Conservation (phyloP, 306 rosid species). For the Canavalia gladiata region DNA sequence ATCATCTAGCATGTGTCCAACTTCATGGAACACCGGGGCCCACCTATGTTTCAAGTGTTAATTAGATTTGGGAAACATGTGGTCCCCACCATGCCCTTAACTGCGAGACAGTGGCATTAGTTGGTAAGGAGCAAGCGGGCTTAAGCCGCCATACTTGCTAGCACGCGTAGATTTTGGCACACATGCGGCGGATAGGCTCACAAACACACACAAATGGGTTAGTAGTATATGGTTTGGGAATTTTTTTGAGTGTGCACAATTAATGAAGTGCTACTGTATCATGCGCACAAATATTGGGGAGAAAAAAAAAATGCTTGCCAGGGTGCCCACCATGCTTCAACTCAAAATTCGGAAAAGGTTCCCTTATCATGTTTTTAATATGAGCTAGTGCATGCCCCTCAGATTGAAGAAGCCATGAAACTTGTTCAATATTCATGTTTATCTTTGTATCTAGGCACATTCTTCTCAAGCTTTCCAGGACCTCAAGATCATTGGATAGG, state of each 20-base stretch:
- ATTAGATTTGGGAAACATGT: conserved; percentile 59
- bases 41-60: conserved; percentile 53
- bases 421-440: conserved; percentile 41
- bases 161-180: conserved; percentile 71
- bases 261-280: conserved; percentile 78
- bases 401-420: conserved; percentile 40
- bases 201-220: conserved; percentile 45
- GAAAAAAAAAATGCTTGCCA: conserved; percentile 39
- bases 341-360: conserved; percentile 39
- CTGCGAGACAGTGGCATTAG: conserved; percentile 63
- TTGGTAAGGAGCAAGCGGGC: conserved; percentile 52
- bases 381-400: conserved; percentile 40
- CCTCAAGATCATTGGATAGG: conserved; percentile 37
- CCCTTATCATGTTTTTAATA: conserved; percentile 41
- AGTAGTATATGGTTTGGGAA: conserved; percentile 31
- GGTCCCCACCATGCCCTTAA: conserved; percentile 69
- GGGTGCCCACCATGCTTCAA: conserved; percentile 65
- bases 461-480: conserved; percentile 46
- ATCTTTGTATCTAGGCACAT: conserved; percentile 47
- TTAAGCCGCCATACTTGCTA: conserved; percentile 79
- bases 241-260: conserved; percentile 42
- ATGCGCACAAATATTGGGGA: conserved; percentile 64
- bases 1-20: conserved; percentile 88
- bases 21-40: conserved; percentile 68
- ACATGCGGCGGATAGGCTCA: conserved; percentile 53